phyloP scores from a whole-genome alignment of 345 rosid genomes.

The Eucalyptus melliodora region DNA sequence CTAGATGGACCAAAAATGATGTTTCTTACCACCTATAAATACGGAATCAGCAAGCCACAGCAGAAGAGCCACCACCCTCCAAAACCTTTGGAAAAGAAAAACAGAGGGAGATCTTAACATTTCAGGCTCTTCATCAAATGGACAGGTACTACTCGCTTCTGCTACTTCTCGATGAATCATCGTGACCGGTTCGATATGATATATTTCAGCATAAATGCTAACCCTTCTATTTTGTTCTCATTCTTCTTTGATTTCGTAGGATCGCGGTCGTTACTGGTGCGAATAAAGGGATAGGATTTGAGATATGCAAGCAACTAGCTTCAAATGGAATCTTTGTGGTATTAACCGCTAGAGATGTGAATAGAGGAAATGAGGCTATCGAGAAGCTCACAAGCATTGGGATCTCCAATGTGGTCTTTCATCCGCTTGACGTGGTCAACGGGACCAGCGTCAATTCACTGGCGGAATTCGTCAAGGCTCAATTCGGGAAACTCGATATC shows the following conservation, averaged over 20 bases:
- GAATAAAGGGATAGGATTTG: constrained; percentile 10
- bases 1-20: background rate
- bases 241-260: background rate
- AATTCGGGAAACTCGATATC: background rate
- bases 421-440: background rate
- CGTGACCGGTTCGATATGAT: background rate
- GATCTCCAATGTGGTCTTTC: background rate
- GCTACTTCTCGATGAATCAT: background rate
- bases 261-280: constrained; percentile 6
- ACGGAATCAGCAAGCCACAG: background rate
- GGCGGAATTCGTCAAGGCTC: background rate
- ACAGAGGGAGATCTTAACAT: background rate
- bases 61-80: background rate
- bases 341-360: constrained; percentile 2
- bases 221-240: background rate
- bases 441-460: background rate
- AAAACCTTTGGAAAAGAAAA: background rate
- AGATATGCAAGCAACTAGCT: constrained; percentile 1
- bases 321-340: background rate
- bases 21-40: background rate
- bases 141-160: background rate
- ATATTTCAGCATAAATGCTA: background rate
- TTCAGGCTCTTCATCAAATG: background rate
- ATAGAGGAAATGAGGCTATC: background rate
- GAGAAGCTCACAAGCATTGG: background rate